Evolutionary conservation across 768 basidiomycete species (phyloP), one percentile per base, ranked within the genome.

Genomic region (Calocera cornea): DNA sequence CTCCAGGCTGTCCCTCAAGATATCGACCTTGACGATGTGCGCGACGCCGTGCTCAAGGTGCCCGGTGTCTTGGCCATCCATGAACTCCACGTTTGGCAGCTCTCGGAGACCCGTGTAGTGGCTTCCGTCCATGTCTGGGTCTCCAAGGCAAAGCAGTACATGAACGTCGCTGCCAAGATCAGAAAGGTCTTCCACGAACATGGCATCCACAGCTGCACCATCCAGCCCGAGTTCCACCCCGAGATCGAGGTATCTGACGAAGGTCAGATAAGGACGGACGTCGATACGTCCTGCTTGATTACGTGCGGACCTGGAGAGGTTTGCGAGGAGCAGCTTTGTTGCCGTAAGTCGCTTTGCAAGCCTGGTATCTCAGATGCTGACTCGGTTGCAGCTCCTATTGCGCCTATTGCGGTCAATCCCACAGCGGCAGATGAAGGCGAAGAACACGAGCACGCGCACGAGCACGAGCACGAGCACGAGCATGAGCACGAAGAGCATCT

Each of bases 41-140:
- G 88, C 54, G 77, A 80, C n/a, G 86, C 89, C 2, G 95, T 99
- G 67, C 80, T 89, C 16, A 79, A 79, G 2, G 89, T 97, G 29
- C 83, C 88, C 2, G 95, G 97, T 63, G 97, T 95, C 31, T 77
- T 87, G 65, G 90, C 89, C 27, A 80, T 98, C 33, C 97, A 98
- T 73, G 92, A 97, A 74, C 82, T 99, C 31, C 97, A 99, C 77
- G 86, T 98, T 65, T 99, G 97, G 97, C 93, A 95, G 73, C 83
- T 99, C 63, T 95, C 92, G 11, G 97, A 99, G 78, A 86, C 84
- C 67, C 97, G 97, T 75, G 86, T 94, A 66, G 89, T 99, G 47
- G 95, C 95, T 11, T 95, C 91, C 1, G 95, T 99, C 29, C 97
- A 99, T 77, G 92, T 99, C 63, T 84, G 90, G 72, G 86, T 93